phyloP scores from a whole-genome alignment of 352 stramenopile genomes.

The Phytophthora megakarya region DNA sequence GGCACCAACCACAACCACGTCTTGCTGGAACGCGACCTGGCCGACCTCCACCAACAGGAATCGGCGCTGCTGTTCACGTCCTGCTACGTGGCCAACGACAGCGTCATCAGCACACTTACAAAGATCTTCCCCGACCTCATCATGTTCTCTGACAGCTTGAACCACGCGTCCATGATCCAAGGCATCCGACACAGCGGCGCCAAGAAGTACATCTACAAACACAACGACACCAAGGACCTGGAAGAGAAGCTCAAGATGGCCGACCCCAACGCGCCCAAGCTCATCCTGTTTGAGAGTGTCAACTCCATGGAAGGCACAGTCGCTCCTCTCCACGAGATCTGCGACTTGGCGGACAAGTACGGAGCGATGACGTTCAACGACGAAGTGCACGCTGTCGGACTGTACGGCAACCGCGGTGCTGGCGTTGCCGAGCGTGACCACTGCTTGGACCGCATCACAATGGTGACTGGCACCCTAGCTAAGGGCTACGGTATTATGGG shows the following conservation, averaged over 20 bases:
- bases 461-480: slow-evolving; percentile 90
- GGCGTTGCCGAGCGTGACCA: slow-evolving; percentile 89
- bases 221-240: slow-evolving; percentile 84
- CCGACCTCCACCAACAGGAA: slow-evolving; percentile 88
- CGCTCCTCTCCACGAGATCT: slow-evolving; percentile 85
- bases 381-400: slow-evolving; percentile 89
- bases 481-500: slow-evolving; percentile 93
- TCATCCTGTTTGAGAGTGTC: slow-evolving; percentile 88
- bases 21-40: slow-evolving; percentile 81
- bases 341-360: slow-evolving; percentile 89
- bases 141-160: slow-evolving; percentile 91
- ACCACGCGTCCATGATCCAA: slow-evolving; percentile 92
- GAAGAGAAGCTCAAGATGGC: slow-evolving; percentile 75
- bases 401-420: slow-evolving; percentile 88
- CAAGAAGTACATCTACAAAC: slow-evolving; percentile 87
- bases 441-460: slow-evolving; percentile 86
- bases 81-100: slow-evolving; percentile 92
- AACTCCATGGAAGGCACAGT: slow-evolving; percentile 91
- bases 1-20: slow-evolving; percentile 93
- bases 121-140: slow-evolving; percentile 92
- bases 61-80: slow-evolving; percentile 87
- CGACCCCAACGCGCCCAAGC: slow-evolving; percentile 78
- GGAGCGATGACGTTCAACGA: slow-evolving; percentile 93
- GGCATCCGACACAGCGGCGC: slow-evolving; percentile 80
- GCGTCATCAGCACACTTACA: slow-evolving; percentile 84